These are phyloP conservation scores for Anthracocystis walkeri DNA, from an alignment of 1,284 basidiomycete species.

Conservation along the genomic window DNA sequence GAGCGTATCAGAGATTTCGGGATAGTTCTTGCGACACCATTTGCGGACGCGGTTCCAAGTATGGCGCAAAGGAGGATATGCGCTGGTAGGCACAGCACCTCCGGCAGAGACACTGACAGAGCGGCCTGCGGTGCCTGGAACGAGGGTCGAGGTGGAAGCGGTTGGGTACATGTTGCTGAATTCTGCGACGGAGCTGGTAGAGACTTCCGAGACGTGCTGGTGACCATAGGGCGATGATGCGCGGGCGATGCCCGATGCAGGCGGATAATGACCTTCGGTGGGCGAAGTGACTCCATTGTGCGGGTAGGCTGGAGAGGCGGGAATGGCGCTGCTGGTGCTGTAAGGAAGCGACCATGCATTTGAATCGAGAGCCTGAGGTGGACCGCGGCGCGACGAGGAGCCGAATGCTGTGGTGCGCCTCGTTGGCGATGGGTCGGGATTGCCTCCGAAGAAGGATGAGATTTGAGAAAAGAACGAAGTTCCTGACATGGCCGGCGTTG, in stretches of 20 bases:
- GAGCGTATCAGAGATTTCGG: slow-evolving; percentile 66
- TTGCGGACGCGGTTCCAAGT: slow-evolving; percentile 64
- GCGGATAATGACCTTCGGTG: slow-evolving; percentile 39
- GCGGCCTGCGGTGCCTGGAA: slow-evolving; percentile 19
- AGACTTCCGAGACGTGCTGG: slow-evolving; percentile 29
- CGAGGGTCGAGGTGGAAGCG: slow-evolving; percentile 54
- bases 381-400: slow-evolving; percentile 50
- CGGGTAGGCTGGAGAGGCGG: slow-evolving; percentile 35
- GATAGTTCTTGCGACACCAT: slow-evolving; percentile 62
- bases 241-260: slow-evolving; percentile 29
- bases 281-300: slow-evolving; percentile 25
- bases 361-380: slow-evolving; percentile 40
- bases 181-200: slow-evolving; percentile 54
- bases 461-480: slow-evolving; percentile 57
- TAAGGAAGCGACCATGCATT: slow-evolving; percentile 59
- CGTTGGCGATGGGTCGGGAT: slow-evolving; percentile 3
- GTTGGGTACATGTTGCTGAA: slow-evolving; percentile 59
- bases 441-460: slow-evolving; percentile 60
- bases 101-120: slow-evolving; percentile 38
- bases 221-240: slow-evolving; percentile 32
- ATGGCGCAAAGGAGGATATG: slow-evolving; percentile 64
- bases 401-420: slow-evolving; percentile 47
- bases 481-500: slow-evolving; percentile 41
- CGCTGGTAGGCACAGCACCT: slow-evolving; percentile 53
- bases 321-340: slow-evolving; percentile 40